Evolutionary conservation across 495 filamentous ascomycete species (phyloP).

Genomic region (Penicillium canariense): DNA sequence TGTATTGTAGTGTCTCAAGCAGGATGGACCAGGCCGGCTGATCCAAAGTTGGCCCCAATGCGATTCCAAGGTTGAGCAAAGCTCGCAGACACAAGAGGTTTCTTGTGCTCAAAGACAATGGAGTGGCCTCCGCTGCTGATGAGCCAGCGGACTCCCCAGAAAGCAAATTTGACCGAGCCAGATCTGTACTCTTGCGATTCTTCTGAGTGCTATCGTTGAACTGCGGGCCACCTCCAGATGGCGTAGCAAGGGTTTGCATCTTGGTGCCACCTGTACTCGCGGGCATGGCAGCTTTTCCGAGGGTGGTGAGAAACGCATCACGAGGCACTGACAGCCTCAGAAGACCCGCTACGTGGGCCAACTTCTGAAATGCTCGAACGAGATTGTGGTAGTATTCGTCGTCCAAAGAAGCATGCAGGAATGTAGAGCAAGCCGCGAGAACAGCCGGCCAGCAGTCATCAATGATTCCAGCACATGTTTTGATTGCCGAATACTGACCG

Average conservation of each 20-base stretch:
- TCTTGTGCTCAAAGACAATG: constrained; percentile 69
- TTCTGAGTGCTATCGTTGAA: constrained; percentile 26
- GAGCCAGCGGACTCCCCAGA: constrained; percentile 21
- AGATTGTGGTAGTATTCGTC: constrained; percentile 92
- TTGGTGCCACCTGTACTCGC: constrained; percentile 57
- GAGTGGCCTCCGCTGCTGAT: constrained; percentile 20
- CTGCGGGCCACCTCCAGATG: constrained; percentile 17
- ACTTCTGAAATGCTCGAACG: constrained; percentile 92
- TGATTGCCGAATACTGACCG: constrained; percentile 65
- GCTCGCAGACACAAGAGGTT: constrained; percentile 89
- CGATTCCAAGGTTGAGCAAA: constrained; percentile 90
- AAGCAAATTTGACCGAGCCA: constrained; percentile 17
- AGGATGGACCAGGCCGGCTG: constrained; percentile 81
- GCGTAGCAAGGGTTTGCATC: constrained; percentile 19
- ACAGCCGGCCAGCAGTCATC: constrained; percentile 94
- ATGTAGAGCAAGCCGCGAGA: constrained; percentile 90
- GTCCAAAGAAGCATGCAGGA: constrained; percentile 85
- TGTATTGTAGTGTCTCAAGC: constrained; percentile 86
- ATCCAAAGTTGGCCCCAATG: constrained; percentile 82
- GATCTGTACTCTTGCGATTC: constrained; percentile 41
- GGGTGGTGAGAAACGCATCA: constrained; percentile 90
- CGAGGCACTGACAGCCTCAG: constrained; percentile 79
- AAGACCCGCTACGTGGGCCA: constrained; percentile 91
- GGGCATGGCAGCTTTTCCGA: constrained; percentile 89
- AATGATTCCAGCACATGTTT: constrained; percentile 75